Evolutionary conservation across 768 basidiomycete genomes (phyloP), one percentile per base, ranked within the genome.

Genomic region (Trametes cinnabarina): DNA sequence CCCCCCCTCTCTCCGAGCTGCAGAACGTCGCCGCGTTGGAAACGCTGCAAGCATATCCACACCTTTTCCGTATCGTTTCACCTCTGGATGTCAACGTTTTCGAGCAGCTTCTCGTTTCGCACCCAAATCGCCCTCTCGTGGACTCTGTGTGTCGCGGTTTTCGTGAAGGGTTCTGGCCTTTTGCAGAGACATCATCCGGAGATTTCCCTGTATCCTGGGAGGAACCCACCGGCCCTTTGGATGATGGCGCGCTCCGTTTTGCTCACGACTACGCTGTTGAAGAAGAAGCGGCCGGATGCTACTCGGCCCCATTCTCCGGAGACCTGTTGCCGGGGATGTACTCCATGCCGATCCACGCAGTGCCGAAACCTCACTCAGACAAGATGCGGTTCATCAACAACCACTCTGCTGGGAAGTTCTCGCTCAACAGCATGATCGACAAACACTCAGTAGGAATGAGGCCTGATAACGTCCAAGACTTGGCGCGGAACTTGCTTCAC

Each of bases 81-180:
- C 77, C 76, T 0, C 70, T 80, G 52, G 66, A 77, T 11, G 68
- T 74, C 23, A 61, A 71, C 19, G 47, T 39, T 0, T 69, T 79
- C 30, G 51, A 73, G 47, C 10, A 41, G 2, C 62, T 73, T 1
- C 58, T 79, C 1, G 10, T 5, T 0, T 4, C 26, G 3, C 79
- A 80, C 58, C 76, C 78, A 0, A 79, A 79, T 47, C 70, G 57
- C 10, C 39, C 63, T 0, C 73, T 76, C 23, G 77, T 80, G 0
- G 4, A 60, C 0, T 79, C 74, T 0, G 71, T 79, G 0, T 34
- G 58, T 9, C 8, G 26, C 0, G 68, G 68, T 0, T 64, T 82
- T 0, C 55, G 64, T 0, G 62, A 75, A 2, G 79, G 80, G 1
- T 80, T 80, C 61, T 81, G 79, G 79, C 80, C 79, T 0, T 76